Evolutionary conservation across 176 grass and related monocot genomes (phyloP).

Genomic region (Paspalum notatum): DNA sequence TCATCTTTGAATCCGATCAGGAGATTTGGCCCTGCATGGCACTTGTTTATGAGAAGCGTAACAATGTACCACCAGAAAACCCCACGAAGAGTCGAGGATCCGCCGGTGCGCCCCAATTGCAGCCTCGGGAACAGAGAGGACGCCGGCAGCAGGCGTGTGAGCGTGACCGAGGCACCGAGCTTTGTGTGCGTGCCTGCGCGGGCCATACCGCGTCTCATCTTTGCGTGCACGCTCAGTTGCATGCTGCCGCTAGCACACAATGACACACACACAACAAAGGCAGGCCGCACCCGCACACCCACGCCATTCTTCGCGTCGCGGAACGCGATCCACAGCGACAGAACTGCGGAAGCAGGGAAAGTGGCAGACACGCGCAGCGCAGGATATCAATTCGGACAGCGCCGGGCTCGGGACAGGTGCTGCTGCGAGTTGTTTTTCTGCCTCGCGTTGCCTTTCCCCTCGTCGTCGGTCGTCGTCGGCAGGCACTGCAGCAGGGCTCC

Average conservation of each 20-base stretch:
- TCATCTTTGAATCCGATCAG: constrained; percentile 8
- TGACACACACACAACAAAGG: not conserved
- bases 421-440: not conserved
- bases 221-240: constrained; percentile 27
- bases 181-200: not conserved
- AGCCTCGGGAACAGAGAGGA: constrained; percentile 30
- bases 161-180: not conserved
- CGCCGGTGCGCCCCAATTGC: not conserved
- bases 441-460: not conserved
- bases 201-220: constrained; percentile 12
- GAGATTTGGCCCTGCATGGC: not conserved
- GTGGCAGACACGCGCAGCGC: constrained; percentile 35
- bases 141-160: constrained; percentile 8
- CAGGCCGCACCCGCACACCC: too few relatives aligned
- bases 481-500: too few relatives aligned
- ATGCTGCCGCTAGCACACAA: not conserved
- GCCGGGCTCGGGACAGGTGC: not conserved
- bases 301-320: too few relatives aligned
- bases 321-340: not conserved
- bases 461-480: too few relatives aligned
- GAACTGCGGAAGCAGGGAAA: not conserved
- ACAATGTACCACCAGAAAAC: not conserved
- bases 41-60: too few relatives aligned
- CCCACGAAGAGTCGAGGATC: constrained; percentile 2
- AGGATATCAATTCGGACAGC: constrained; percentile 27